Conservation (phyloP, 2,329 filamentous ascomycete species). For the Alternaria angustiovoidea region DNA sequence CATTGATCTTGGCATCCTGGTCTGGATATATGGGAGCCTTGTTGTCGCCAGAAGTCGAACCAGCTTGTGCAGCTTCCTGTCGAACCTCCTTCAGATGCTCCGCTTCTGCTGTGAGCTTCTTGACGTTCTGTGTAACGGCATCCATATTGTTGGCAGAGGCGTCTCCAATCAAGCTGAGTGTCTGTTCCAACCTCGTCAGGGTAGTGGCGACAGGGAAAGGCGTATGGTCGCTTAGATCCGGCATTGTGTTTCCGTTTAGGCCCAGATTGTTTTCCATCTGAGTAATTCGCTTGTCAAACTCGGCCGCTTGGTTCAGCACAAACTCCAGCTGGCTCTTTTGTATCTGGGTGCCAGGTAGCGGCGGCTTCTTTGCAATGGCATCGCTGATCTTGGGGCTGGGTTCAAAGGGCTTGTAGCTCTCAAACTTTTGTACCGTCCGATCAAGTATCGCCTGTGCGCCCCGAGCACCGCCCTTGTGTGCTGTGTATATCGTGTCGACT, state of each 20-base stretch:
- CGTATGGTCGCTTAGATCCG: conserved; percentile 63
- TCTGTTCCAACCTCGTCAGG: conserved; percentile 80
- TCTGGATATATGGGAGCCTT: conserved; percentile 62
- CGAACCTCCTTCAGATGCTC: conserved; percentile 70
- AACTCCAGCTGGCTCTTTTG: conserved; percentile 57
- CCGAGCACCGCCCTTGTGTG: conserved; percentile 44
- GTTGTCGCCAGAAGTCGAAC: conserved; percentile 16
- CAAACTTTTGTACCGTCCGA: conserved; percentile 46
- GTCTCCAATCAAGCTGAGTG: conserved; percentile 77
- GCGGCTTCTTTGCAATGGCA: conserved; percentile 42
- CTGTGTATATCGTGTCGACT: conserved; percentile 69
- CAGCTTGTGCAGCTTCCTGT: conserved; percentile 33
- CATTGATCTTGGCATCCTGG: conserved; percentile 86
- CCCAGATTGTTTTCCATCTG: conserved; percentile 84
- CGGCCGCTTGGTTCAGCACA: conserved; percentile 79
- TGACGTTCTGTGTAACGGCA: conserved; percentile 72
- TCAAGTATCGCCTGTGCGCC: conserved; percentile 49
- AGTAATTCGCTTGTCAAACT: conserved; percentile 84
- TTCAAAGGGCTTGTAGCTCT: conserved; percentile 41
- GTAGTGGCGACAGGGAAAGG: conserved; percentile 78
- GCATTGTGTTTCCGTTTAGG: conserved; percentile 72
- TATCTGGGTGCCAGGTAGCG: conserved; percentile 44
- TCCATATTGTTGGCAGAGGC: conserved; percentile 78
- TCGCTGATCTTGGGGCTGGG: conserved; percentile 35
- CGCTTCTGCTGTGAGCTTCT: conserved; percentile 75